Evolutionary conservation across 1,139 yeast genomes (phyloP), one percentile per base, ranked within the genome.

Genomic region (Geotrichum cucujoidarum): DNA sequence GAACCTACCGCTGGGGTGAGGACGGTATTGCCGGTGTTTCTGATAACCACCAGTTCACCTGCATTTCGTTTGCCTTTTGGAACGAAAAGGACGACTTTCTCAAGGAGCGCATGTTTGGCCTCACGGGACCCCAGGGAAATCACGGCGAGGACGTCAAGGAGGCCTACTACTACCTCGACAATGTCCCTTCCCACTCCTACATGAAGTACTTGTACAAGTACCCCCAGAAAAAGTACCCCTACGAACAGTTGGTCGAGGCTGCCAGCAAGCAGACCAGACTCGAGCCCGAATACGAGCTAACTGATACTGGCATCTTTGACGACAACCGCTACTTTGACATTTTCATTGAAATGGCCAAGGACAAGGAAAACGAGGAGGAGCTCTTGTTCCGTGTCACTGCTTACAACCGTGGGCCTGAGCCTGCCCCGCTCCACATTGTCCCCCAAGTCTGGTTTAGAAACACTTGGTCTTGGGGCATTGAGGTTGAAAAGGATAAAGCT

Each of bases 111-210:
- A 73, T 87, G 55, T 90, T 81, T 66, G 97, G 97, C 2, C 75
- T 90, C 41, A 89, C 97, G 29, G 95, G 95, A 45, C 89, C 89
- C 18, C 94, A 89, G 63, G 95, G 95, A 4, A 90, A 90, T 64
- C 97, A 90, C 64, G 97, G 97, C 49, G 97, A 90, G 63, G 97
- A 90, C 65, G 95, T 87, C 54, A 87, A 87, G 69, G 89, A 87
- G 65, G 76, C 87, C 11, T 90, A 87, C 66, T 84, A 78, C 63
- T 85, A 87, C 59, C 74, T 90, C 55, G 97, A 90, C 68, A 89
- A 88, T 66, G 84, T 95, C 3, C 97, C 97, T 4, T 77, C 95
- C 10, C 97, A 90, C 67, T 82, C 95, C 33, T 90, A 89, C 70
- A 86, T 88, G 88, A 89, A 90, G 70, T 88, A 84, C 59, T 73